These are phyloP conservation scores for Hymenotorrendiella dingleyae DNA, from an alignment of 2,329 filamentous ascomycete species.

Conservation along the genomic window DNA sequence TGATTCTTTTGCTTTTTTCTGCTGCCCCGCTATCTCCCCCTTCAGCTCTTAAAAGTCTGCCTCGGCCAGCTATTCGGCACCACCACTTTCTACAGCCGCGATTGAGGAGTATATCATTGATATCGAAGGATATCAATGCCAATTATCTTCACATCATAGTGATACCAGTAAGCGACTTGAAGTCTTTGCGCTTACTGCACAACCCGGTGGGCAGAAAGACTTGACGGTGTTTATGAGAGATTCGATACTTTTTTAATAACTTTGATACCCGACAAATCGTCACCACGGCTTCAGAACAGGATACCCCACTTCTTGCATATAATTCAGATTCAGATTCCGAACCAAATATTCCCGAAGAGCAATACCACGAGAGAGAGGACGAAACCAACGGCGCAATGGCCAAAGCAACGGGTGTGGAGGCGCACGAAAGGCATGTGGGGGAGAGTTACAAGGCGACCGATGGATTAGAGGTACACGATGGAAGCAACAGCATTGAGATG, in stretches of 20 bases:
- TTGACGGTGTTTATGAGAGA: constrained; percentile 6
- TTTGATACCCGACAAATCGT: background rate
- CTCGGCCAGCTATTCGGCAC: background rate
- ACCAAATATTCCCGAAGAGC: background rate
- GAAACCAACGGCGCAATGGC: constrained; percentile 5
- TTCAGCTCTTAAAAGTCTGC: background rate
- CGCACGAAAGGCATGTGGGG: constrained; percentile 10
- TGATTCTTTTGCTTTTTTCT: background rate
- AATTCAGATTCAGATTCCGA: constrained; percentile 13
- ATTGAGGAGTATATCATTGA: background rate
- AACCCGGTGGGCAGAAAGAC: constrained; percentile 27
- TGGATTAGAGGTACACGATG: constrained; percentile 15
- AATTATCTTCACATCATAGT: constrained; percentile 12
- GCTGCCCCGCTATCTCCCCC: background rate
- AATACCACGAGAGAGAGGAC: too few relatives aligned
- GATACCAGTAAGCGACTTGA: constrained; percentile 30
- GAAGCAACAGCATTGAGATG: constrained; percentile 15
- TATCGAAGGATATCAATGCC: constrained; percentile 9
- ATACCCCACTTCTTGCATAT: constrained; percentile 26
- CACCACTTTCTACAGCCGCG: background rate
- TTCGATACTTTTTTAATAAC: background rate
- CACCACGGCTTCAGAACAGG: constrained; percentile 19
- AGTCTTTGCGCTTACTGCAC: constrained; percentile 32
- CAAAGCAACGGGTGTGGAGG: constrained; percentile 18
- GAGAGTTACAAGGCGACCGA: constrained; percentile 21